Conservation (phyloP, 2,329 filamentous ascomycete genomes). For the Cercospora janseana region DNA sequence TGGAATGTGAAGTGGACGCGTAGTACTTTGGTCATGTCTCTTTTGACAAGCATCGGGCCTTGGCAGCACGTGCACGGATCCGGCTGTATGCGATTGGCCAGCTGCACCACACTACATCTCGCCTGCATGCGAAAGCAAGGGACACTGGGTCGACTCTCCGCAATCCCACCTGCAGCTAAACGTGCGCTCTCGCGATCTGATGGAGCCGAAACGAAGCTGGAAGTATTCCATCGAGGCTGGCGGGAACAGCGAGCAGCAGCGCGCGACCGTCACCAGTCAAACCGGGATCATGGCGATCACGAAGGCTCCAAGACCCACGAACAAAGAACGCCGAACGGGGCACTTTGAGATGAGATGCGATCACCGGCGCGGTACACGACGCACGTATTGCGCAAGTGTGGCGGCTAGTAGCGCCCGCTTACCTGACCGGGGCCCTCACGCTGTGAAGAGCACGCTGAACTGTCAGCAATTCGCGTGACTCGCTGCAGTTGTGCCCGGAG, state of each 20-base stretch:
- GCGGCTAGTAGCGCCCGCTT: slow-evolving; percentile 23
- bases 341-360: slow-evolving; percentile 17
- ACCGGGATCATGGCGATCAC: slow-evolving; percentile 15
- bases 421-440: slow-evolving; percentile 7
- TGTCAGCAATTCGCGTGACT: slow-evolving; percentile 37
- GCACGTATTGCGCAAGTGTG: slow-evolving; percentile 34
- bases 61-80: slow-evolving; percentile 11
- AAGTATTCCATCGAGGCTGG: slow-evolving; percentile 17
- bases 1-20: slow-evolving; percentile 21
- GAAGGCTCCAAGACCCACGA: slow-evolving; percentile 14
- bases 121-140: slow-evolving; percentile 29
- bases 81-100: slow-evolving; percentile 14
- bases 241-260: slow-evolving; percentile 18
- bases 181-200: slow-evolving; percentile 12
- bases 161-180: slow-evolving; percentile 20
- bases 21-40: slow-evolving; percentile 12
- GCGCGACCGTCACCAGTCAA: slow-evolving; percentile 8
- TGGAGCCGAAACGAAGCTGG: slow-evolving; percentile 22
- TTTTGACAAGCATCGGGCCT: slow-evolving; percentile 5
- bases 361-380: slow-evolving; percentile 23
- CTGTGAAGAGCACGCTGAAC: slow-evolving; percentile 23
- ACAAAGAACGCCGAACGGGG: slow-evolving; percentile 16
- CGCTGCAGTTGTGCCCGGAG: slow-evolving; percentile 26
- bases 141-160: slow-evolving; percentile 23
- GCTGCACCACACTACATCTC: slow-evolving; percentile 14